Evolutionary conservation across 345 rosid species (phyloP).

Genomic region (Salix udensis): DNA sequence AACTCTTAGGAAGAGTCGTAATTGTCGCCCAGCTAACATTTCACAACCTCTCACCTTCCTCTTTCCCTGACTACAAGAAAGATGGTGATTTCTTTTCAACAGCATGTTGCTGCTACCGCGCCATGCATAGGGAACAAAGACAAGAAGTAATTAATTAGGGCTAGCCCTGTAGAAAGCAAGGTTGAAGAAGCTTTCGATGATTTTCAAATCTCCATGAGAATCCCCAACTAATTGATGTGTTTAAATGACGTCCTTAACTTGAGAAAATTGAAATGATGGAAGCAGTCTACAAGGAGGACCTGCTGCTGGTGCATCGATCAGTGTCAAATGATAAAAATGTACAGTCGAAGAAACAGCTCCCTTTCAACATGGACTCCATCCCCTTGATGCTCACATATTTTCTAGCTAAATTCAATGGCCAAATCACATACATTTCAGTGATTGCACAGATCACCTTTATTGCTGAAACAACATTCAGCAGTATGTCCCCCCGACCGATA

Average conservation of each 20-base stretch:
- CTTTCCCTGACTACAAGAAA: too few relatives aligned
- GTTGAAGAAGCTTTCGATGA: conserved; percentile 5
- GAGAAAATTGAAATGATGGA: neutral
- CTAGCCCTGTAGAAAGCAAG: conserved; percentile 3
- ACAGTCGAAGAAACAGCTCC: neutral
- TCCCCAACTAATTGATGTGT: conserved; percentile 1
- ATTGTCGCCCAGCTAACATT: too few relatives aligned
- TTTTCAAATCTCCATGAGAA: neutral
- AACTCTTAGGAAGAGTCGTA: too few relatives aligned
- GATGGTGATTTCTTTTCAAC: too few relatives aligned
- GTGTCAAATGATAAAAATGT: conserved; percentile 18
- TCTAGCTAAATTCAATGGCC: neutral
- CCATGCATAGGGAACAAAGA: too few relatives aligned
- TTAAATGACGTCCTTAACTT: neutral
- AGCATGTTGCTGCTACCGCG: too few relatives aligned
- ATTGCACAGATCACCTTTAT: neutral
- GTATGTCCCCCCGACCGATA: neutral
- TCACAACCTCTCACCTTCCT: too few relatives aligned
- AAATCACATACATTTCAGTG: neutral
- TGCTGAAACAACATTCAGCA: neutral
- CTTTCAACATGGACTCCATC: neutral
- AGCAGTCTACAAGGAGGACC: neutral
- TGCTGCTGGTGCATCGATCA: neutral
- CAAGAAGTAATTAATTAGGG: too few relatives aligned
- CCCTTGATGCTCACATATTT: neutral